phyloP scores from a whole-genome alignment of 2,329 filamentous ascomycete species.

The Pseudogymnoascus sp. region DNA sequence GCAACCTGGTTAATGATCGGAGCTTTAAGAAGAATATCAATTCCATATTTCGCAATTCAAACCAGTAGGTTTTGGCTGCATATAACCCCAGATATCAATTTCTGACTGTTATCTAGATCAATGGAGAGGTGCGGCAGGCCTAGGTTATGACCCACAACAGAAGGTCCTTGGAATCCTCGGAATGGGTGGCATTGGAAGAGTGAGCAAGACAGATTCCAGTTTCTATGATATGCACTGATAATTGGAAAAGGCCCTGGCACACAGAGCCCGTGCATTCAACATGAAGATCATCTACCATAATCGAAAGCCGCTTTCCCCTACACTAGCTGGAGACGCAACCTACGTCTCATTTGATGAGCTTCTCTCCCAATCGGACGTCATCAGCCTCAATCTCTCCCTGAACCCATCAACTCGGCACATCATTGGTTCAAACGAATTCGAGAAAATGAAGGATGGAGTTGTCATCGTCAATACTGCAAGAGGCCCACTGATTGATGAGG shows the following conservation, averaged over 20 bases:
- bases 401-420: conserved; percentile 66
- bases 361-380: conserved; percentile 57
- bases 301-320: conserved; percentile 47
- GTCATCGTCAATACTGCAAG: conserved; percentile 74
- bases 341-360: conserved; percentile 68
- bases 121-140: conserved; percentile 41
- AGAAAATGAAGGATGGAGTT: conserved; percentile 67
- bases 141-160: conserved; percentile 56
- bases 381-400: conserved; percentile 69
- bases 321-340: conserved; percentile 43
- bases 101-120: neutral
- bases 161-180: conserved; percentile 71
- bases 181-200: conserved; percentile 70
- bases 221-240: neutral
- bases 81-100: neutral
- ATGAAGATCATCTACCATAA: conserved; percentile 70
- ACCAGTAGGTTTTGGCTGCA: neutral
- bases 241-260: conserved; percentile 51
- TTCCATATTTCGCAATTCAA: conserved; percentile 18
- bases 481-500: conserved; percentile 71
- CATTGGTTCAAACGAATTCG: conserved; percentile 60
- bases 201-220: neutral
- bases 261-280: conserved; percentile 62
- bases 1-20: conserved; percentile 72
- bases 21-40: conserved; percentile 62